phyloP scores from a whole-genome alignment of 306 rosid genomes.

The Mimosa bimucronata region DNA sequence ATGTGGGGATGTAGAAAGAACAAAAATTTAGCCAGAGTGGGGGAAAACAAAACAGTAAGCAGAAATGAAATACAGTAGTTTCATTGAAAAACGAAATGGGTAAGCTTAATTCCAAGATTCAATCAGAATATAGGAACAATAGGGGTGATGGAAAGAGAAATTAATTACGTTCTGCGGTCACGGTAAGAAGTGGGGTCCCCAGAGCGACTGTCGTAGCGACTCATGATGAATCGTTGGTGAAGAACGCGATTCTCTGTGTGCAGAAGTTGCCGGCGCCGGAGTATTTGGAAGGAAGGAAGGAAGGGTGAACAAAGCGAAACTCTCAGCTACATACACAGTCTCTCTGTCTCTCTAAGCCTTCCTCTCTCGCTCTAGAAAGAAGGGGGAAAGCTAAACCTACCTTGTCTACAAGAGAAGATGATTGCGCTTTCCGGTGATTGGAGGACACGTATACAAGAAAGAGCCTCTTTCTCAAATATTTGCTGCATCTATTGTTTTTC shows the following conservation, averaged over 20 bases:
- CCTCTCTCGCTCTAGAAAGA: not conserved
- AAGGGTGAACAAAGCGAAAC: not conserved
- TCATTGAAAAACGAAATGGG: not conserved
- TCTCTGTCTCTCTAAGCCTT: not conserved
- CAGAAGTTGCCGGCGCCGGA: conserved; percentile 30
- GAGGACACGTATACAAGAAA: not conserved
- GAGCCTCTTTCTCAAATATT: not conserved
- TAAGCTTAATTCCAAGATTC: not conserved
- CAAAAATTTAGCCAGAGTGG: not conserved
- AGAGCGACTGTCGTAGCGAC: conserved; percentile 96
- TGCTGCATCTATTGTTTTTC: not conserved
- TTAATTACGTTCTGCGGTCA: conserved; percentile 77
- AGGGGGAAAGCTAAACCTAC: conserved; percentile 17
- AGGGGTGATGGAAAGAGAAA: not conserved
- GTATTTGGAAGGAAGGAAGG: not conserved
- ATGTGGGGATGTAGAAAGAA: not conserved
- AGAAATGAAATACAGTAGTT: conserved; percentile 19
- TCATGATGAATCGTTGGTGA: conserved; percentile 52
- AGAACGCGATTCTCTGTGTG: conserved; percentile 14
- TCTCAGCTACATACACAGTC: not conserved
- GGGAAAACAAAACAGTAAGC: not conserved
- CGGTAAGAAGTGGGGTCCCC: conserved; percentile 93
- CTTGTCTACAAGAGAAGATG: not conserved
- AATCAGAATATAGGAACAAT: not conserved
- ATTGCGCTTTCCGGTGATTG: not conserved